A percentile compares a stretch with the other conserved stretches of the same genome.
Conservation (phyloP, 2,329 filamentous ascomycete species). For the Botrytis fabae region DNA sequence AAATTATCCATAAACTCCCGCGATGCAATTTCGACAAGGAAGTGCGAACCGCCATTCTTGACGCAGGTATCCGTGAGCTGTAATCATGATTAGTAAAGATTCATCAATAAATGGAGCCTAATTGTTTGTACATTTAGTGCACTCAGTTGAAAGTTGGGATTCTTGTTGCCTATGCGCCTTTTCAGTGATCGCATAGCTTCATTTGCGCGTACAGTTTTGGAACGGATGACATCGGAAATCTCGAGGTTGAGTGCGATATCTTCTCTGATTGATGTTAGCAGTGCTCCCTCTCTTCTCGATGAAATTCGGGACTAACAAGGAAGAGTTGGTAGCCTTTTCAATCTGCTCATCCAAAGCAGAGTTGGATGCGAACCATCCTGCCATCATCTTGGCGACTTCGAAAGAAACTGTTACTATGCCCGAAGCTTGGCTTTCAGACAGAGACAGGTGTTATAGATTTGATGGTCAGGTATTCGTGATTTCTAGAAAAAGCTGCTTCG, state of each 20-base stretch:
- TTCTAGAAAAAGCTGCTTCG: neutral
- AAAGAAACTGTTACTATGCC: neutral
- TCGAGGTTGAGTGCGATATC: slow-evolving; percentile 97
- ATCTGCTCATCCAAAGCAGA: slow-evolving; percentile 96
- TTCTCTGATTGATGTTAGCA: slow-evolving; percentile 59
- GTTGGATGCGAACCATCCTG: slow-evolving; percentile 94
- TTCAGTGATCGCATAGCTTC: slow-evolving; percentile 98
- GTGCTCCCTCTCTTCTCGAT: neutral
- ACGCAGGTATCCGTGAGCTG: slow-evolving; percentile 96
- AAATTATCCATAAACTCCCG: slow-evolving; percentile 98
- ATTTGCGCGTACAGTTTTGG: slow-evolving; percentile 94
- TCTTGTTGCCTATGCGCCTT: slow-evolving; percentile 92
- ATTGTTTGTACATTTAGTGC: slow-evolving; percentile 71
- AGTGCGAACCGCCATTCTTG: slow-evolving; percentile 96
- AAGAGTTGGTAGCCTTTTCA: slow-evolving; percentile 91
- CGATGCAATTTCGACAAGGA: slow-evolving; percentile 91
- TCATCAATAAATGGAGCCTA: neutral
- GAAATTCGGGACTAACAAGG: slow-evolving; percentile 57
- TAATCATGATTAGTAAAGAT: slow-evolving; percentile 38
- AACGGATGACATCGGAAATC: slow-evolving; percentile 95
- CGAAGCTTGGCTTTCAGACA: neutral
- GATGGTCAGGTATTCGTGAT: neutral
- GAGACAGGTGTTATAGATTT: neutral
- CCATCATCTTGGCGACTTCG: slow-evolving; percentile 63
- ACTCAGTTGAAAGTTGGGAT: slow-evolving; percentile 93